A percentile compares a stretch with the other conserved stretches of the same genome.
Evolutionary conservation across 129 eudicot species (phyloP).

Genomic region (Flaveria ramosissima): DNA sequence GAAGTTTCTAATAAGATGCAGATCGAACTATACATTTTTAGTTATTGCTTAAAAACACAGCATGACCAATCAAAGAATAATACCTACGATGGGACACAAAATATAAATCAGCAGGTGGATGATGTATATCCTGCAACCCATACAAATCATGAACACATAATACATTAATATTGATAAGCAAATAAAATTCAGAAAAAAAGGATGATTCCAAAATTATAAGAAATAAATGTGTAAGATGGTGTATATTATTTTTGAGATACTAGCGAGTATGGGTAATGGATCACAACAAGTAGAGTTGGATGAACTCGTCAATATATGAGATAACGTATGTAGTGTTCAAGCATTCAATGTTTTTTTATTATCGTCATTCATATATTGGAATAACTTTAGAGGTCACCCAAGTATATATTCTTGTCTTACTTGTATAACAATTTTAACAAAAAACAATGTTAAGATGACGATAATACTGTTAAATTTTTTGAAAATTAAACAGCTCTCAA

Average conservation of each 20-base stretch:
- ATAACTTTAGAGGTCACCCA: too few relatives aligned
- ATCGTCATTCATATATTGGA: too few relatives aligned
- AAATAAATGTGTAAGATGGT: background rate
- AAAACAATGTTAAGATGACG: too few relatives aligned
- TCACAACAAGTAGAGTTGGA: too few relatives aligned
- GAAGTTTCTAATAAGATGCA: background rate
- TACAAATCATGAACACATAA: background rate
- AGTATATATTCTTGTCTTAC: too few relatives aligned
- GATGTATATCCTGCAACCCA: constrained; percentile 13
- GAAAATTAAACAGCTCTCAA: too few relatives aligned
- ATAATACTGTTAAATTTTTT: too few relatives aligned
- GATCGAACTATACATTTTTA: constrained; percentile 33
- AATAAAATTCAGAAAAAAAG: background rate
- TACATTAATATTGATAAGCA: too few relatives aligned
- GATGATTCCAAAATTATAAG: background rate
- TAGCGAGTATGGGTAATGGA: background rate
- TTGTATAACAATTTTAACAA: too few relatives aligned
- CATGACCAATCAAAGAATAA: constrained; percentile 65
- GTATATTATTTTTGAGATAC: background rate
- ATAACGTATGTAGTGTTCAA: too few relatives aligned
- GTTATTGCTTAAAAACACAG: constrained; percentile 40
- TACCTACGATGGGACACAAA: constrained; percentile 42
- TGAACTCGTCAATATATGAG: too few relatives aligned
- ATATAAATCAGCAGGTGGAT: constrained; percentile 46
- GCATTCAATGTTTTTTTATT: too few relatives aligned